phyloP scores from a whole-genome alignment of 345 rosid species.

The Pseudoturritis turrita region DNA sequence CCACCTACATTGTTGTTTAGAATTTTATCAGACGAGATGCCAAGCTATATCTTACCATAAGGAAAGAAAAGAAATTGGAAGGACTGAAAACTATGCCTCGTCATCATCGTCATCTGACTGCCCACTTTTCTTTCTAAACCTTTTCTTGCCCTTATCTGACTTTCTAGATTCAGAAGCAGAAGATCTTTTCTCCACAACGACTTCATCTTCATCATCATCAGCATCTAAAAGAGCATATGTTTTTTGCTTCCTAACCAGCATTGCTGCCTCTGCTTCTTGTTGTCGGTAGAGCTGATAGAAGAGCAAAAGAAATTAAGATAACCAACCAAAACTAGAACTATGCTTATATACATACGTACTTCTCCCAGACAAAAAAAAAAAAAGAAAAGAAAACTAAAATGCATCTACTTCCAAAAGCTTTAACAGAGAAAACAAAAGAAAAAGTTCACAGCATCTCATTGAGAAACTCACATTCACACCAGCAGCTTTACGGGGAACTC shows the following conservation, averaged over 20 bases:
- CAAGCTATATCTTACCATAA: conserved; percentile 19
- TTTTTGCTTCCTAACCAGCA: conserved; percentile 67
- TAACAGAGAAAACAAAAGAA: not conserved
- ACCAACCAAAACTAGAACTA: not conserved
- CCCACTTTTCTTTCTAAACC: conserved; percentile 80
- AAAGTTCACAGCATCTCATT: not conserved
- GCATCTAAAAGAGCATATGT: conserved; percentile 72
- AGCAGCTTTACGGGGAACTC: conserved; percentile 49
- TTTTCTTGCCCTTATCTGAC: conserved; percentile 48
- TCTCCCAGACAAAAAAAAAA: too few relatives aligned
- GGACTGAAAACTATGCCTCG: conserved; percentile 49
- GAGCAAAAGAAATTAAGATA: not conserved
- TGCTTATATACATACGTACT: not conserved
- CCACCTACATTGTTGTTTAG: conserved; percentile 45
- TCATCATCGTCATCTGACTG: conserved; percentile 64
- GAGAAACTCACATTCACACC: conserved; percentile 53
- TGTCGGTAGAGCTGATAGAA: conserved; percentile 64
- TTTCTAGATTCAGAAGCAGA: conserved; percentile 42
- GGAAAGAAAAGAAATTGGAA: conserved; percentile 13
- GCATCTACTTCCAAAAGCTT: not conserved
- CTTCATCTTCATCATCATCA: conserved; percentile 47
- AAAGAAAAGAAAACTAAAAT: not conserved
- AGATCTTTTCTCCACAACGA: conserved; percentile 32
- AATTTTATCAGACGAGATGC: conserved; percentile 13
- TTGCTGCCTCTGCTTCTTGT: conserved; percentile 83